phyloP scores from a whole-genome alignment of 352 stramenopile species.

The Peronospora farinosa region DNA sequence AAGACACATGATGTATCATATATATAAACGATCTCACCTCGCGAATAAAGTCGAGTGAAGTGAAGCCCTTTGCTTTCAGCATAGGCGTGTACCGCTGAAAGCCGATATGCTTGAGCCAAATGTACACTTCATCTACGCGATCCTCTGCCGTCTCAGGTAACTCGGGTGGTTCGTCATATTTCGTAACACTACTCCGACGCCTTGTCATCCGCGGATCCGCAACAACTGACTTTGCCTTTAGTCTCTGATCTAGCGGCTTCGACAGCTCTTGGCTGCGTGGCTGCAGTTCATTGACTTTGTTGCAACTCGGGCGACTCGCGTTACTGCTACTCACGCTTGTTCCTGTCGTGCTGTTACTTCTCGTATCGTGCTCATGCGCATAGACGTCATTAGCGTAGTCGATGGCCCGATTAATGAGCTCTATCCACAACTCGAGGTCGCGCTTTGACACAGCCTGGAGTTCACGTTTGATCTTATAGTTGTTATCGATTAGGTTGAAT shows the following conservation, averaged over 20 bases:
- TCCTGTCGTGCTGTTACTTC: conserved; percentile 36
- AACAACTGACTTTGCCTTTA: conserved; percentile 17
- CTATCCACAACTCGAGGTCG: conserved; percentile 69
- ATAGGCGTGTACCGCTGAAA: conserved; percentile 53
- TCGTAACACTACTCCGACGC: conserved; percentile 24
- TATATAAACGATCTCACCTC: conserved; percentile 46
- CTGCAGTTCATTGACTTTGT: conserved; percentile 15
- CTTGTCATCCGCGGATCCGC: conserved; percentile 20
- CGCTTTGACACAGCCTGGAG: conserved; percentile 51
- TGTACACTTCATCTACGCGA: conserved; percentile 57
- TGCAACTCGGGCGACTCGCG: conserved; percentile 24
- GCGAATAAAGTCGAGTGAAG: conserved; percentile 76
- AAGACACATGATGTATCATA: background rate
- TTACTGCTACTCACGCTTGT: conserved; percentile 29
- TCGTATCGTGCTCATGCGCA: conserved; percentile 26
- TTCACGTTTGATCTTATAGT: conserved; percentile 81
- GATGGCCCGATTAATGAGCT: conserved; percentile 66
- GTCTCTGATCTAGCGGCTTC: conserved; percentile 17
- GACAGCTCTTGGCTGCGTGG: conserved; percentile 5
- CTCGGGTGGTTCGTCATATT: conserved; percentile 25
- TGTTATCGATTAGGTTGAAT: conserved; percentile 71
- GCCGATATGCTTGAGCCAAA: conserved; percentile 62
- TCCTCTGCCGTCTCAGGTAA: conserved; percentile 41
- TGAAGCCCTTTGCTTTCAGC: conserved; percentile 75
- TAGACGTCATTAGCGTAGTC: conserved; percentile 63